A percentile compares a stretch with the other conserved stretches of the same genome.
Conservation (phyloP, 2,329 filamentous ascomycete genomes). For the Fusarium bulbicola region DNA sequence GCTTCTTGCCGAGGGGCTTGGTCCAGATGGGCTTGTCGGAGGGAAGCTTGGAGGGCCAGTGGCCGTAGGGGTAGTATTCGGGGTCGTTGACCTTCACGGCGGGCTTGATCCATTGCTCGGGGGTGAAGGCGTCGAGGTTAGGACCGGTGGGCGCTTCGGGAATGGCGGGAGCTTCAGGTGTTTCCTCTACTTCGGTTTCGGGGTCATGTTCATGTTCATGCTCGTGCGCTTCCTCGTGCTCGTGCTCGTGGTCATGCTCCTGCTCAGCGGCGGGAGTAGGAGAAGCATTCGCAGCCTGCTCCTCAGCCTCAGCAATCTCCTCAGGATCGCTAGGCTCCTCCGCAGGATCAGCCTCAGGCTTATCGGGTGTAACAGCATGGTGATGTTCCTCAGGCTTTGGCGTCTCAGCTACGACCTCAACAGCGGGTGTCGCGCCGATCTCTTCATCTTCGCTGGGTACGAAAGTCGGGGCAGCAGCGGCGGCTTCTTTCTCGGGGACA, state of each 20-base stretch:
- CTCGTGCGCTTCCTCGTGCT: neutral
- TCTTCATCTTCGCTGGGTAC: conserved; percentile 12
- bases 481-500: conserved; percentile 22
- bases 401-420: neutral
- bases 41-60: conserved; percentile 46
- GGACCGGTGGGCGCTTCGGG: neutral
- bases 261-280: neutral
- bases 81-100: conserved; percentile 36
- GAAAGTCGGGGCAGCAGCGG: conserved; percentile 8
- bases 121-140: conserved; percentile 13
- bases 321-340: conserved; percentile 13
- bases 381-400: neutral
- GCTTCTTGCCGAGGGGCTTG: conserved; percentile 48
- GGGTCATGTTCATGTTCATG: neutral
- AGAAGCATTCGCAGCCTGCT: neutral
- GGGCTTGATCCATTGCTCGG: conserved; percentile 21
- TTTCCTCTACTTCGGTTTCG: neutral
- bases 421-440: neutral
- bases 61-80: conserved; percentile 46
- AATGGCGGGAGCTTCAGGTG: conserved; percentile 3
- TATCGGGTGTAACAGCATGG: neutral
- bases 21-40: conserved; percentile 44
- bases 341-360: neutral
- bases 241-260: neutral
- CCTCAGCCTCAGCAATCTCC: conserved; percentile 11